Evolutionary conservation across 2,329 filamentous ascomycete genomes (phyloP), one percentile per base, ranked within the genome.

Genomic region (Claviceps maximensis): DNA sequence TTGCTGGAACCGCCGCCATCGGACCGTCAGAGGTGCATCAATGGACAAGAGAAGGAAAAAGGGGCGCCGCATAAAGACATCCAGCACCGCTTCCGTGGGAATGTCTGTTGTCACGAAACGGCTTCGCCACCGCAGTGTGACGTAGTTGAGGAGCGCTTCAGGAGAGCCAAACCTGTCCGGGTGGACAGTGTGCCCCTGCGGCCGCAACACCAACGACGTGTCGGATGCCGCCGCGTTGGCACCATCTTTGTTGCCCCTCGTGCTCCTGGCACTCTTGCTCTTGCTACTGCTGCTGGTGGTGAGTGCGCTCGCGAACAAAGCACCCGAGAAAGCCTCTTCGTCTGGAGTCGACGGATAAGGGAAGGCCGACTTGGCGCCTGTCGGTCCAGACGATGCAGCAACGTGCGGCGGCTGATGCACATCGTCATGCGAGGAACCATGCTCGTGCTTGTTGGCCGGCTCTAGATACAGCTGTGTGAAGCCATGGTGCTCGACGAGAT

Each of bases 41-140:
- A 97, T 83, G 66, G 88, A 91, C 63, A 98, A 75, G 36, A 97
- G 80, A 49, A 98, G 78, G 74, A 97, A 97, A 73, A 95, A 96
- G 1, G 93, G 93, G 8, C 93, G 80, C 21, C 84, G 78, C 55
- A 83, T 72, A 50, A 96, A 81, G 25, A 82, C 76, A 60, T 96
- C 87, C 4, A 95, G 78, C 8, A 84, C 78, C 2, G 69, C 67
- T 59, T 89, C 85, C 59, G 83, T 81, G 71, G 83, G 80, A 57
- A 96, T 83, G 63, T 93, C 85, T 3, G 86, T 93, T 2, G 84
- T 93, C 17, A 97, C 88, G 79, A 87, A 98, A 53, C 83, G 81
- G 54, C 84, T 78, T 58, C 79, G 81, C 93, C 93, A 98, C 66
- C 81, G 74, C 65, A 81, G 80, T 3, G 91, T 97, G 54, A 94